Percentiles rank a stretch among this genome's conserved stretches.
Conservation (phyloP, 83 land plant genomes). For the Picea mariana region DNA sequence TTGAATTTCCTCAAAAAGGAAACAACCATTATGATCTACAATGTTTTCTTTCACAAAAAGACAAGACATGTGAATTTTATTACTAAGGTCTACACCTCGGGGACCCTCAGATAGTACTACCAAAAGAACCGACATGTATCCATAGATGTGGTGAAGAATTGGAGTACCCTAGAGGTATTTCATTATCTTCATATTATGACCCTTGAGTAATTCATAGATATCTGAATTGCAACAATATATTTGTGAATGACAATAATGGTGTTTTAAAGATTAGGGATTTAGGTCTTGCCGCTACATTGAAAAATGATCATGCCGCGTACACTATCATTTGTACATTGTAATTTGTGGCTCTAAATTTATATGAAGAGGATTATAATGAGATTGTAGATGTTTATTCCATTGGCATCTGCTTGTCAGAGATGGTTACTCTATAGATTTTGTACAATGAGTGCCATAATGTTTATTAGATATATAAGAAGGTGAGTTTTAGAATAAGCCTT, state of each 20-base stretch:
- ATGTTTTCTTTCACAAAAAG: conserved; percentile 49
- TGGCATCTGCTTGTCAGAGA: conserved; percentile 86
- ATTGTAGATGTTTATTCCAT: conserved; percentile 80
- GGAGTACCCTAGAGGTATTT: conserved; percentile 73
- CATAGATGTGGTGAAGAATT: conserved; percentile 72
- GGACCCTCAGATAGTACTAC: conserved; percentile 70
- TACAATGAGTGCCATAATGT: conserved; percentile 73
- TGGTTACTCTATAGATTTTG: conserved; percentile 74
- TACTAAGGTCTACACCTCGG: conserved; percentile 80
- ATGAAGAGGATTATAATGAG: conserved; percentile 86
- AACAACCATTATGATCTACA: conserved; percentile 61
- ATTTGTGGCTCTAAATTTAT: conserved; percentile 88
- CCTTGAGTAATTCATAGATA: conserved; percentile 84
- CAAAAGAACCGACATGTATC: conserved; percentile 74
- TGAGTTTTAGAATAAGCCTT: conserved; percentile 52
- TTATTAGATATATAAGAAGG: conserved; percentile 74
- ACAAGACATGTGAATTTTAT: too few relatives aligned
- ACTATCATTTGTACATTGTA: conserved; percentile 76
- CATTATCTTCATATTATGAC: conserved; percentile 70
- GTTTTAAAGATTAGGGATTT: conserved; percentile 80
- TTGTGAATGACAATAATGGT: conserved; percentile 80
- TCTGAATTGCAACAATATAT: conserved; percentile 76
- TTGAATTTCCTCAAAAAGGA: conserved; percentile 46
- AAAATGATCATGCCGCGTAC: conserved; percentile 64
- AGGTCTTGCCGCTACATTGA: conserved; percentile 71